These are phyloP conservation scores for Suillus paluster DNA, from an alignment of 768 basidiomycete genomes.

Conservation along the genomic window DNA sequence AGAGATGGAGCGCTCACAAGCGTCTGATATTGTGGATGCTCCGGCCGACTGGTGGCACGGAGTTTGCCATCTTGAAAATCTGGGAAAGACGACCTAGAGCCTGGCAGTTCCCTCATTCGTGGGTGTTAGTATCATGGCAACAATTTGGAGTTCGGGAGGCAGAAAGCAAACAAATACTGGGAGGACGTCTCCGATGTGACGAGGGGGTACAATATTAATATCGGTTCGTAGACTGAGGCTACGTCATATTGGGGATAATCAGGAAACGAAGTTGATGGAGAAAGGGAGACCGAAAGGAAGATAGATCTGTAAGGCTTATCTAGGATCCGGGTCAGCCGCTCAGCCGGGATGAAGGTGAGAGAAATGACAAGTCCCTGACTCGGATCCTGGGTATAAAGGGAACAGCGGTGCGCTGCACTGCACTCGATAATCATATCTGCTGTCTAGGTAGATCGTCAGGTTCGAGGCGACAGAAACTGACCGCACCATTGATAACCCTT, in stretches of 20 bases:
- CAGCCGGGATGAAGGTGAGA: constrained; percentile 14
- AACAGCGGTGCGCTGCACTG: background rate
- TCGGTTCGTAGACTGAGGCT: too few species aligned
- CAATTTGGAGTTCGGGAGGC: background rate
- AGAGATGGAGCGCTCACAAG: background rate
- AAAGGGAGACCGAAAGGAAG: background rate
- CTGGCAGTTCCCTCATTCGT: constrained; percentile 10
- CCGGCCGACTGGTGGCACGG: background rate
- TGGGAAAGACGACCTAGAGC: constrained; percentile 11
- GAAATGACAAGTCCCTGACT: constrained; percentile 6
- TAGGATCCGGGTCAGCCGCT: constrained; percentile 4
- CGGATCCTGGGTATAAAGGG: background rate
- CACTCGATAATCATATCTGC: background rate
- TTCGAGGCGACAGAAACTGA: background rate
- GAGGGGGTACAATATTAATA: too few species aligned
- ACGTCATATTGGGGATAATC: too few species aligned
- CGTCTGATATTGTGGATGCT: background rate
- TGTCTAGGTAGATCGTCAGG: background rate
- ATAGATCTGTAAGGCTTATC: constrained; percentile 3
- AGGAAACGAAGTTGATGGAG: background rate
- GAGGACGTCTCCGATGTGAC: too few species aligned
- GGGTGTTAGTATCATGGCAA: constrained; percentile 5
- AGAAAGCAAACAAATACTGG: too few species aligned
- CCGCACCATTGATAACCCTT: background rate
- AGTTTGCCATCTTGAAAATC: background rate